Conservation (phyloP, 1,284 basidiomycete species). For the Cutaneotrichosporon sp. region DNA sequence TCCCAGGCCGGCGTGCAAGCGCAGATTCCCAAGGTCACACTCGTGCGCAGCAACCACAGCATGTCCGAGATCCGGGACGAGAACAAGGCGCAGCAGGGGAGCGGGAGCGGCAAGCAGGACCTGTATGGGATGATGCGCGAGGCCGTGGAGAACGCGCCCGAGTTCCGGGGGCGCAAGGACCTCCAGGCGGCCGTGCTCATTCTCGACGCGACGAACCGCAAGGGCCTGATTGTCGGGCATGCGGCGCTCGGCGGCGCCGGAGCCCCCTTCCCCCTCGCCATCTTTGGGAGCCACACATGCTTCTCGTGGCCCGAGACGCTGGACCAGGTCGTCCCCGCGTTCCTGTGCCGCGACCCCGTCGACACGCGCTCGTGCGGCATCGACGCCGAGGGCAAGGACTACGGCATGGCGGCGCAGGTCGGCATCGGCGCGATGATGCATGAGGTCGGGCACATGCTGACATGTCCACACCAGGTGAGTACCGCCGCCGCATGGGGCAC, state of each 20-base stretch:
- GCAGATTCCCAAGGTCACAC: constrained; percentile 7
- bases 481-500: neutral
- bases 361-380: constrained; percentile 11
- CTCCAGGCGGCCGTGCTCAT: constrained; percentile 9
- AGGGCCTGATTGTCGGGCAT: constrained; percentile 13
- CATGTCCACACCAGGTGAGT: constrained; percentile 12
- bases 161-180: constrained; percentile 4
- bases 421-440: constrained; percentile 20
- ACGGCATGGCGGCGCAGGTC: constrained; percentile 18
- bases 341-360: constrained; percentile 3
- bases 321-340: constrained; percentile 6
- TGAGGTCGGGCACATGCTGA: constrained; percentile 16
- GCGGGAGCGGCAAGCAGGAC: neutral
- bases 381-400: constrained; percentile 18
- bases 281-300: constrained; percentile 15
- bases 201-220: constrained; percentile 9
- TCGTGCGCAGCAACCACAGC: constrained; percentile 10
- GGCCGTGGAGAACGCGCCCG: constrained; percentile 10
- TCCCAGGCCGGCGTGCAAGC: neutral
- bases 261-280: constrained; percentile 5
- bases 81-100: constrained; percentile 15
- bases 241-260: constrained; percentile 14
- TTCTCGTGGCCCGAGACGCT: constrained; percentile 14
- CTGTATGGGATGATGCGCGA: constrained; percentile 9
- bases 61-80: constrained; percentile 12